Conservation (phyloP, 148 eudicot species). For the Fagopyrum esculentum region DNA sequence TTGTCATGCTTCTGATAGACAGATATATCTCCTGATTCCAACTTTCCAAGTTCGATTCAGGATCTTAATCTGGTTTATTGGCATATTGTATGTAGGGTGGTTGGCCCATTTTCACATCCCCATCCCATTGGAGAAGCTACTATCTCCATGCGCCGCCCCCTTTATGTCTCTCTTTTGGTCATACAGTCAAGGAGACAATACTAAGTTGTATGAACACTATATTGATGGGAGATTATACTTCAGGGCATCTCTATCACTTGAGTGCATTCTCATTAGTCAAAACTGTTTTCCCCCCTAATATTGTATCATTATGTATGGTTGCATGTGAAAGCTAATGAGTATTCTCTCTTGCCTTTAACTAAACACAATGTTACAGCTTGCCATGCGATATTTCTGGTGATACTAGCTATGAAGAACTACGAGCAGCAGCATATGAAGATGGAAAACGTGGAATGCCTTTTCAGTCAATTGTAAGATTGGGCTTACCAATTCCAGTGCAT, state of each 20-base stretch:
- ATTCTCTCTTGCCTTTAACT: slow-evolving; percentile 8
- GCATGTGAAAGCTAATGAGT: not conserved
- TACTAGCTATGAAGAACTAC: slow-evolving; percentile 78
- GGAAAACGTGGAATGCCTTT: slow-evolving; percentile 64
- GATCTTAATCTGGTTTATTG: not conserved
- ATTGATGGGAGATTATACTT: not conserved
- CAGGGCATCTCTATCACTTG: not conserved
- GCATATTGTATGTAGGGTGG: not conserved
- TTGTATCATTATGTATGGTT: not conserved
- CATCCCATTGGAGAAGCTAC: slow-evolving; percentile 1
- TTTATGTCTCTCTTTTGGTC: not conserved
- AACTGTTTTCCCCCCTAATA: not conserved
- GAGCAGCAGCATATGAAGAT: slow-evolving; percentile 84
- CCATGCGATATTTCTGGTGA: slow-evolving; percentile 89
- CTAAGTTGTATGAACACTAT: not conserved
- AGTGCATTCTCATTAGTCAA: slow-evolving; percentile 7
- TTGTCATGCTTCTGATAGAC: not conserved
- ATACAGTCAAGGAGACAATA: not conserved
- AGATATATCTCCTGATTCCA: not conserved
- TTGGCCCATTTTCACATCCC: not conserved
- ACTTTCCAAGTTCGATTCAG: not conserved
- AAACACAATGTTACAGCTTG: slow-evolving; percentile 43
- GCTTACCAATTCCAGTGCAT: not conserved
- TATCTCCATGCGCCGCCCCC: not conserved
- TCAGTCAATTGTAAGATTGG: slow-evolving; percentile 67